Base-by-base conservation (phyloP, 139 green algal genomes). In the Auxenochlorella pyrenoidosa region DNA sequence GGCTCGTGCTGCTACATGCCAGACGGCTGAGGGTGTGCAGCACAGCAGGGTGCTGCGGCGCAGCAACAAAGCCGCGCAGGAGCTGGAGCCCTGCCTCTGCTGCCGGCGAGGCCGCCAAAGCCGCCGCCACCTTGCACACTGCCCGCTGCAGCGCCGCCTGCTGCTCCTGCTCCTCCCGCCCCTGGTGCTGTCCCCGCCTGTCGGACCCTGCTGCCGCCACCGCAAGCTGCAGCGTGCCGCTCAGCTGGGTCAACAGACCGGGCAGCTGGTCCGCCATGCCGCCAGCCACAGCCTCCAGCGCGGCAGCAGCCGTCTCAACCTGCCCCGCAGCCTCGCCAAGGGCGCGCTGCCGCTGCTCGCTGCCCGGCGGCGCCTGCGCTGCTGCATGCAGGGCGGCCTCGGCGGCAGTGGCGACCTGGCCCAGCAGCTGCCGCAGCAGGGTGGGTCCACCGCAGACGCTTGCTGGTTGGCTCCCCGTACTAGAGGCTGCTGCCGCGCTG, bases 101-200 rank as follows among this genome's bases (percentile, higher is more conserved):
- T 86, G 80, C 34, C 81, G 54, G 71, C 6, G 83, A 68, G 38
- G n/a, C n/a, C 15, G 68, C 47, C 43, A 66, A 24, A 5, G 82
- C 82, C 3, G 47, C 68, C 26, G 44, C 82, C 70, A 79, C 44
- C 44, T 71, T 36, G 68, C 82, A 79, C 82, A 87, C 44, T 8
- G 82, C 44, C 34, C 54, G 34, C 32, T 81, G 59, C 40, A 60
- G 47, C 75, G 22, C 43, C 0, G 28, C 41, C 75, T 80, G 75
- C 75, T 13, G 28, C 75, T 60, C 40, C 0, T 26, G 60, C 38
- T 32, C 28, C 38, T 60, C 21, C 30, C 76, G 79, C 38, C 0
- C 75, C 41, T 63, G 51, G 21, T 19, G 43, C 32, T 30, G 75
- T 32, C 12, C 60, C 60, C 41, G 80, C 40, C 8, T 6, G 10